Evolutionary conservation across 2,329 filamentous ascomycete genomes (phyloP), one percentile per base, ranked within the genome.

Genomic region (Talaromyces pinophilus): DNA sequence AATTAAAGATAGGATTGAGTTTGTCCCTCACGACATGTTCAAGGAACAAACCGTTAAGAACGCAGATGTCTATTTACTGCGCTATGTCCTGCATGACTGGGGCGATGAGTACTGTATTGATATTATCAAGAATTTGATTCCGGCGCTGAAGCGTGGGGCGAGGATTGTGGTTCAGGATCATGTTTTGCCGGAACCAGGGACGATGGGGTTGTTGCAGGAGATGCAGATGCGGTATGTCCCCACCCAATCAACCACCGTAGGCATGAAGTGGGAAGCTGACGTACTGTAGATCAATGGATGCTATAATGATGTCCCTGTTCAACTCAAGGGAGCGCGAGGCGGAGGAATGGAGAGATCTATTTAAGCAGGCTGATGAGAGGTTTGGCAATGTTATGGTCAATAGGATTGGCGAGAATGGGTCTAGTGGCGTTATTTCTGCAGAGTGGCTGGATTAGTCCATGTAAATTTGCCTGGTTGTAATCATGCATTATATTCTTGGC

Each of bases 251-350:
- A 6, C 10, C 22, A 50, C 19, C 15, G 1, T 19, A n/a, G 22
- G 8, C 11, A 35, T 35, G 2, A 11, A 35, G 10, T 11, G 3
- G 2, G 33, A 35, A 11, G 8, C 33, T 35, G 8, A 35, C 10
- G 35, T 52, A 17, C 2, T n/a, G 13, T 25, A 71, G 76, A 38
- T 78, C 79, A 40, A 84, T 85, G 82, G 84, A 86, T 68, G 71
- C 85, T 68, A 74, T 84, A 2, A 86, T 86, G 84, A 71, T 86
- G 71, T 79, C 79, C 10, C 67, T 85, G 40, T 75, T 85, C 44
- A 86, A 86, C 68, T 80, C 83, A 2, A 80, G 84, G 70, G 85
- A 86, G 74, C 78, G 84, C 8, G 77, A 77, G 2, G 80, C 82
- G 67, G 71, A 73, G 5, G 83, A 84, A 67, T 86, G 85, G 66